Evolutionary conservation across 1,284 basidiomycete species (phyloP).

Genomic region (Ustilago bromivora): DNA sequence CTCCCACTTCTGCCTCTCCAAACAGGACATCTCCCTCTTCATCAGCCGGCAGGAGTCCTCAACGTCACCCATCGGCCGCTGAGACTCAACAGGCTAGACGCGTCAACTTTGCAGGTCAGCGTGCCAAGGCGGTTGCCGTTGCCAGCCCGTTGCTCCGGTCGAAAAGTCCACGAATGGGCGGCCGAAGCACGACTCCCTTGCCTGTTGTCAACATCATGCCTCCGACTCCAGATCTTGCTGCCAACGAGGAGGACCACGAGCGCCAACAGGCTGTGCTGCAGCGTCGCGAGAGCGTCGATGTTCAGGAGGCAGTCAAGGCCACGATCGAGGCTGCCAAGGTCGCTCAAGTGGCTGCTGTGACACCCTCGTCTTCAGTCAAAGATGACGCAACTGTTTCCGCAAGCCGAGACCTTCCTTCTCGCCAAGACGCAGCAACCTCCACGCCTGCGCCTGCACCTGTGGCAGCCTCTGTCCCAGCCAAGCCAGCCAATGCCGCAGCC

Average conservation of each 20-base stretch:
- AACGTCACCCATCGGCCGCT: constrained; percentile 21
- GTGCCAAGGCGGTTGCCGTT: constrained; percentile 45
- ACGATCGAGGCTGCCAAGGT: constrained; percentile 11
- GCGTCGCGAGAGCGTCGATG: constrained; percentile 14
- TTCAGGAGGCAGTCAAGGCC: constrained; percentile 5
- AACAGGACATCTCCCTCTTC: constrained; percentile 12
- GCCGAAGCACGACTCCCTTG: constrained; percentile 28
- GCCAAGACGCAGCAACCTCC: constrained; percentile 25
- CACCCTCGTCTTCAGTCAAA: constrained; percentile 4
- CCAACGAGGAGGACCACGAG: constrained; percentile 24
- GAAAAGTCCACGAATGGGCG: constrained; percentile 38
- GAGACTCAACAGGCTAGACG: constrained; percentile 53
- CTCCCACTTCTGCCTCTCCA: constrained; percentile 18
- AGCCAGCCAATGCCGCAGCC: constrained; percentile 4
- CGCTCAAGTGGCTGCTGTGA: constrained; percentile 5
- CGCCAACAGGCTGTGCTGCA: constrained; percentile 21
- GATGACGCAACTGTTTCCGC: neutral
- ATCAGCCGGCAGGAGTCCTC: constrained; percentile 22
- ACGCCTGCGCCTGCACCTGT: constrained; percentile 18
- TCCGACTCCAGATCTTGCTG: constrained; percentile 58
- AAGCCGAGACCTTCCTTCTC: constrained; percentile 8
- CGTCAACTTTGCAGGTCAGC: constrained; percentile 49
- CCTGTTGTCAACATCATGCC: constrained; percentile 65
- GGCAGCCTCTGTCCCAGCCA: neutral
- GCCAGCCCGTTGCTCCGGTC: constrained; percentile 50